Evolutionary conservation across 495 filamentous ascomycete genomes (phyloP), one percentile per base, ranked within the genome.

Genomic region (Sordaria brevicollis): DNA sequence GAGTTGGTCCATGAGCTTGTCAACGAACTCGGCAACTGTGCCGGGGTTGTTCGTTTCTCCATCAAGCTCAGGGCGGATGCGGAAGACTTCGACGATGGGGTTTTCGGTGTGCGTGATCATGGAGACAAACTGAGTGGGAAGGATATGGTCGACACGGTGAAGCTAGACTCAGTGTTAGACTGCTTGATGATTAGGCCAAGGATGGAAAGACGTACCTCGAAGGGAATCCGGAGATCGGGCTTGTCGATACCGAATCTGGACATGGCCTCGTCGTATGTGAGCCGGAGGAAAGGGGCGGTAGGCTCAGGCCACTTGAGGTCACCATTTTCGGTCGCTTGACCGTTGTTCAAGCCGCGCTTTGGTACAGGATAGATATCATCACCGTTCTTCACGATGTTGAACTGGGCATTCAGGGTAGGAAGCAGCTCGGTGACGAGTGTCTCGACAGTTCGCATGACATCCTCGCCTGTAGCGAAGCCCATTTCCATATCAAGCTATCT

Each of bases 401-500:
- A 79, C 17, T 83, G 75, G 33, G 79, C 74, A 71, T 86, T 82
- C 36, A 86, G 72, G 0, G 69, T 74, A 13, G 76, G 74, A 82
- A 89, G 91, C 0, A 96, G 74, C 25, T 76, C 74, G 35, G 83
- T 83, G 3, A 97, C 81, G 3, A 96, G 81, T 5, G 76, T 73
- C 74, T 96, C 91, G 35, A 96, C 83, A 3, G 81, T 78, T 3
- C 76, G 70, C 87, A 94, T 95, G 1, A 99, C 91, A 73, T 91
- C 87, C 25, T 89, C 76, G 3, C 90, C 89, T 10, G 80, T 87
- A 0, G 90, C 89, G 77, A 96, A 99, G 5, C 90, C 86, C 89
- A 96, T 93, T 78, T 99, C 95, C 37, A 99, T 70, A 85, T 99
- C 95, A 39, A 98, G 86, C 91, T 94, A 72, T 10, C 31, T 15